Evolutionary conservation across 176 grass and related monocot species (phyloP), one percentile per base, ranked within the genome.

Genomic region (Avena insularis): DNA sequence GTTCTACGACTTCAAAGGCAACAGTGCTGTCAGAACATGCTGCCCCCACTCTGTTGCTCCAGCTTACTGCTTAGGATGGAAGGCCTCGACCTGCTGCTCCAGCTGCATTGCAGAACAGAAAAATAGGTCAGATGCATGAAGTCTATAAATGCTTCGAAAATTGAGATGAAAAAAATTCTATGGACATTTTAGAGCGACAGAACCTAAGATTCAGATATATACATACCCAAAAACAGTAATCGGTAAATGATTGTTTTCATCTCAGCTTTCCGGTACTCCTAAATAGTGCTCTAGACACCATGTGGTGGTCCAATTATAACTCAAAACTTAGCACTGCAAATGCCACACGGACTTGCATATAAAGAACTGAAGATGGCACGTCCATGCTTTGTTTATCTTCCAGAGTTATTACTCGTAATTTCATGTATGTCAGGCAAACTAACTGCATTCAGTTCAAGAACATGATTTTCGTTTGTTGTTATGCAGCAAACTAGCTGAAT

Each of bases 91-190:
- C 67, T 80, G 74, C 51, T 84, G 77, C 78, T 91, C 67, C 63
- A 92, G 73, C 90, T 97, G 86, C 90, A 90, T 80, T 47, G 36
- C 47, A 82, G 25, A 87, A 74, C 19, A 79, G 29, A 84, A 78
- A 40, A 60, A 40, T 35, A 27, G 8, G 12, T 59, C 38, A 86
- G 60, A 65, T 67, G 35, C 3, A 17, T 77, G 7, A 46, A 35
- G 14, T 67, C 75, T 55, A 86, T 9, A 6, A 51, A 12, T 45
- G 9, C 33, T 56, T 12, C 9, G 25, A 48, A 51, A 64, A 53
- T 66, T 35, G 27, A 66, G 13, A 33, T 5, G 55, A 4, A 48
- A 14, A 29, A 9, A 31, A 49, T 20, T 62, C 14, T 55, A 60
- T 16, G 23, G 12, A 20, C 35, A 15, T 66, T 33, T 59, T 66